Evolutionary conservation across 352 stramenopile genomes (phyloP).

Genomic region (Phytophthora ramorum): DNA sequence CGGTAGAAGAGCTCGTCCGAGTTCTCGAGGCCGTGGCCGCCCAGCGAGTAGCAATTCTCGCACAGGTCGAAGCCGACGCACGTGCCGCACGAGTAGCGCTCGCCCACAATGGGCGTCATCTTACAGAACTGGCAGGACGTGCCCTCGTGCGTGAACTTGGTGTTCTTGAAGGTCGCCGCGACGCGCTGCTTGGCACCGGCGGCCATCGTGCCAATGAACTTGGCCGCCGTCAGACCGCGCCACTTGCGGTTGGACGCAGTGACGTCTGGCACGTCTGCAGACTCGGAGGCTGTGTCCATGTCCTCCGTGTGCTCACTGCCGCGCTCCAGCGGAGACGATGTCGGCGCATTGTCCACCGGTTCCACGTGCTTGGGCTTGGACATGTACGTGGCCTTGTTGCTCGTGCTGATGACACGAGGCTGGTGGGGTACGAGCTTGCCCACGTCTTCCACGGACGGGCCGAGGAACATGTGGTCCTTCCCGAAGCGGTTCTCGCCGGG

Average conservation of each 20-base stretch:
- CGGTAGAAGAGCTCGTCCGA: constrained; percentile 88
- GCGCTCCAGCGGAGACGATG: constrained; percentile 30
- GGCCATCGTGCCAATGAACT: constrained; percentile 79
- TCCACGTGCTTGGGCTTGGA: constrained; percentile 64
- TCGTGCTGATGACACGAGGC: constrained; percentile 51
- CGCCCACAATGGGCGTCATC: constrained; percentile 75
- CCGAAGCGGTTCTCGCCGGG: constrained; percentile 72
- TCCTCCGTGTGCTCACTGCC: constrained; percentile 44
- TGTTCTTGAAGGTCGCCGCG: constrained; percentile 67
- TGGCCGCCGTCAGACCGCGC: constrained; percentile 64
- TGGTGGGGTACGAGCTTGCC: constrained; percentile 77
- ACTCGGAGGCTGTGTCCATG: constrained; percentile 35
- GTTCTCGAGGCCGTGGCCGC: constrained; percentile 84
- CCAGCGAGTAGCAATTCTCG: constrained; percentile 84
- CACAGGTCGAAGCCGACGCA: constrained; percentile 88
- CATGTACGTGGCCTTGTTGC: constrained; percentile 75
- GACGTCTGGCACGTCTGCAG: constrained; percentile 23
- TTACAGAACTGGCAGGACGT: constrained; percentile 87
- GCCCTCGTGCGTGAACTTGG: constrained; percentile 76
- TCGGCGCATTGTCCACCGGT: constrained; percentile 5
- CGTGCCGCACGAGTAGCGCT: constrained; percentile 73
- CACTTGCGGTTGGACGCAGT: constrained; percentile 53
- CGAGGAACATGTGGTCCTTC: constrained; percentile 73
- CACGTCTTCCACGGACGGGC: constrained; percentile 69
- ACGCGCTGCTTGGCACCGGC: constrained; percentile 74